Conservation (phyloP, 371 early-diverging fungal genomes). For the Mucor sp. region DNA sequence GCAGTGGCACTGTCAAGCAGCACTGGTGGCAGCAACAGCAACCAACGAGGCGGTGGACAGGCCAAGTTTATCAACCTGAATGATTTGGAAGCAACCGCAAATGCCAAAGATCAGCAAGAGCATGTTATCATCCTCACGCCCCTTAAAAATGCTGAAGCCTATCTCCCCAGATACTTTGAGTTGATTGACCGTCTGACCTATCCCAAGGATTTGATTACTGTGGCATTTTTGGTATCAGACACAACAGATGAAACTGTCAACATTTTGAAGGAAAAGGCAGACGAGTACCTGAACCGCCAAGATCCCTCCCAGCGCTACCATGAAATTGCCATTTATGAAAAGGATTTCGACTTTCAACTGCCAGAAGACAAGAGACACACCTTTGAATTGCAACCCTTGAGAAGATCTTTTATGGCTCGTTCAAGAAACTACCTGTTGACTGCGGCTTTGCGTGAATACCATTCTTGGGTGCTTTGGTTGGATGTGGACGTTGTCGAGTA, state of each 20-base stretch:
- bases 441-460: conserved; percentile 51
- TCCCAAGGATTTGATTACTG: conserved; percentile 52
- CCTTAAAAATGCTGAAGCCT: conserved; percentile 56
- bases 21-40: background rate
- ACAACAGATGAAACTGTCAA: conserved; percentile 54
- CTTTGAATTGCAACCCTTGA: conserved; percentile 50
- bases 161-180: conserved; percentile 58
- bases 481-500: conserved; percentile 60
- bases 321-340: conserved; percentile 49
- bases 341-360: conserved; percentile 55
- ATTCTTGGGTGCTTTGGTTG: conserved; percentile 61
- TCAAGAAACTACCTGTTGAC: conserved; percentile 58
- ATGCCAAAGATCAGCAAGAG: conserved; percentile 9
- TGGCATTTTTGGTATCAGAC: conserved; percentile 61
- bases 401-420: conserved; percentile 57
- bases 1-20: conserved; percentile 29
- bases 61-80: conserved; percentile 26
- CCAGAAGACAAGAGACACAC: conserved; percentile 52
- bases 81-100: conserved; percentile 22
- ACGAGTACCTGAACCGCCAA: conserved; percentile 25
- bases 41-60: conserved; percentile 3
- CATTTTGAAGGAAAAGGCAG: conserved; percentile 39
- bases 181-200: conserved; percentile 49
- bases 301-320: conserved; percentile 35
- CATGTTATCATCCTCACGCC: conserved; percentile 46